These are phyloP conservation scores for Metroxylon sagu DNA, from an alignment of 176 grass and related monocot species.

Conservation along the genomic window DNA sequence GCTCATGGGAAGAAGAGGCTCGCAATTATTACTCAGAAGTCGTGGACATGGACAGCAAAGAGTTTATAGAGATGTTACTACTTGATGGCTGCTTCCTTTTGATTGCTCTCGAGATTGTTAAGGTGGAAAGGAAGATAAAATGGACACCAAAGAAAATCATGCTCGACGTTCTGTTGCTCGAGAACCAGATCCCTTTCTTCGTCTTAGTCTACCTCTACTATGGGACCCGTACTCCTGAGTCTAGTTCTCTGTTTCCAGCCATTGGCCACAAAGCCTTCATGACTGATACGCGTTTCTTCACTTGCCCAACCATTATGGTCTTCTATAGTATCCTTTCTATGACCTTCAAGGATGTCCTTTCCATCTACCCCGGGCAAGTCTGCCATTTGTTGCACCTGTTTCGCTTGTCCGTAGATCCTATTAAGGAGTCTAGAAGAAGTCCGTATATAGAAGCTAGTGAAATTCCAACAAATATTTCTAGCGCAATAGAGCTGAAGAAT, in stretches of 20 bases:
- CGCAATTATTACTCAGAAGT: neutral
- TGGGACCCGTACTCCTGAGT: no score
- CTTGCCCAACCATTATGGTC: no score
- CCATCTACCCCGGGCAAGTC: neutral
- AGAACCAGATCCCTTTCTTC: conserved; percentile 46
- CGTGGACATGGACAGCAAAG: neutral
- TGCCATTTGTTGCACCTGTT: conserved; percentile 44
- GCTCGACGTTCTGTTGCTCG: conserved; percentile 35
- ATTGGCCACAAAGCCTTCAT: no score
- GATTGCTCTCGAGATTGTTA: conserved; percentile 17
- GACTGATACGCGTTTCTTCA: no score
- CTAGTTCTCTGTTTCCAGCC: no score
- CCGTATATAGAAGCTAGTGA: no score
- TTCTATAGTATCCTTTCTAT: no score
- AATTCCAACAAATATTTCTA: conserved; percentile 26
- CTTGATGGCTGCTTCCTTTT: conserved; percentile 45
- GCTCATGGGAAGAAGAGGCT: neutral
- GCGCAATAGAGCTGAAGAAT: conserved; percentile 20
- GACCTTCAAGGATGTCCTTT: no score
- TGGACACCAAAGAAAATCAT: conserved; percentile 48
- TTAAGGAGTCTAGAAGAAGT: neutral
- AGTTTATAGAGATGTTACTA: conserved; percentile 41
- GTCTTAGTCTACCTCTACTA: neutral
- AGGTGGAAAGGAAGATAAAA: conserved; percentile 22
- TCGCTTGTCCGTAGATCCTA: conserved; percentile 36